Evolutionary conservation across 1,139 yeast species (phyloP).

Genomic region (Saccharomyces hybrid): DNA sequence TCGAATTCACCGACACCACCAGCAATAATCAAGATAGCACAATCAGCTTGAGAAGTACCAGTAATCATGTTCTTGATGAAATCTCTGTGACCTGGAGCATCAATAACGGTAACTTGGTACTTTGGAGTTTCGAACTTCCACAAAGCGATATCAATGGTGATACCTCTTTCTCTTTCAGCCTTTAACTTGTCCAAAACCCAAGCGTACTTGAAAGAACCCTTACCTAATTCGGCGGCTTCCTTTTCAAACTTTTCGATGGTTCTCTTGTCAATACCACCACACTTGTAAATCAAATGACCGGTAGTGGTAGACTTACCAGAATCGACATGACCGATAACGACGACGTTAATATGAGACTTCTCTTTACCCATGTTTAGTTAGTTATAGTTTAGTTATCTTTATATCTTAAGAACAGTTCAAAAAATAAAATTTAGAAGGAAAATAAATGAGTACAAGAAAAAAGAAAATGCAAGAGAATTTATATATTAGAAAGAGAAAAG

Average conservation of each 20-base stretch:
- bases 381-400: conserved; percentile 8
- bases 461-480: conserved; percentile 2
- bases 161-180: conserved; percentile 97
- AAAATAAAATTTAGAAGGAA: conserved; percentile 1
- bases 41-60: conserved; percentile 95
- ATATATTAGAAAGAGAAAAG: not conserved
- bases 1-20: conserved; percentile 99
- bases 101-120: conserved; percentile 87
- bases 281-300: conserved; percentile 98
- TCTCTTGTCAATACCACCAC: conserved; percentile 90
- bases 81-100: conserved; percentile 96
- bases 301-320: conserved; percentile 98
- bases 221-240: conserved; percentile 97
- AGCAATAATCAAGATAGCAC: conserved; percentile 90
- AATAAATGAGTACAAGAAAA: not conserved
- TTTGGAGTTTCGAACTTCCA: conserved; percentile 96
- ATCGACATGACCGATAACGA: conserved; percentile 99
- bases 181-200: conserved; percentile 93
- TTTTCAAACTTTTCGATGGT: conserved; percentile 97
- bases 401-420: not conserved
- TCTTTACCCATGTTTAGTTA: conserved; percentile 61
- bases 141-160: conserved; percentile 89
- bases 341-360: conserved; percentile 97
- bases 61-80: conserved; percentile 92
- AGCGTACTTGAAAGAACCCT: conserved; percentile 98